These are phyloP conservation scores for Pestalotiopsis sp. DNA, from an alignment of 2,329 filamentous ascomycete species.

Conservation along the genomic window DNA sequence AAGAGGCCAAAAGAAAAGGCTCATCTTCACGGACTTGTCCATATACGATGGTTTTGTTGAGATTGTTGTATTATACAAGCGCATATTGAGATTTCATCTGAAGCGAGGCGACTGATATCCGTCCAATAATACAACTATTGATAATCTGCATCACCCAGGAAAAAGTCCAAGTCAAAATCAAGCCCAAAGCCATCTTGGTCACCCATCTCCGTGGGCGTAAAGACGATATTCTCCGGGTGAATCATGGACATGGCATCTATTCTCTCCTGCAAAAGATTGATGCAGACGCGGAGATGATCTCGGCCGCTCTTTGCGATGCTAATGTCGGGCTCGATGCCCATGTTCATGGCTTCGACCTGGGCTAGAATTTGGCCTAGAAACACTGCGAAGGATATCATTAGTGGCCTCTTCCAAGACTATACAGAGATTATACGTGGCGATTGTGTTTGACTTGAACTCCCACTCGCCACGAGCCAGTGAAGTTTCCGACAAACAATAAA, in stretches of 20 bases:
- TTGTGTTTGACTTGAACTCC: no score
- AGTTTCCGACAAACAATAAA: no score
- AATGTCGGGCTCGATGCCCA: constrained; percentile 24
- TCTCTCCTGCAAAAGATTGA: constrained; percentile 27
- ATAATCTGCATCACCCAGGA: constrained; percentile 24
- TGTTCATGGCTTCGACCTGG: constrained; percentile 39
- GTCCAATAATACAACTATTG: not conserved
- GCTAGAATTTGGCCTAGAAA: constrained; percentile 41
- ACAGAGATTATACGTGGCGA: no score
- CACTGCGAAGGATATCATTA: constrained; percentile 25
- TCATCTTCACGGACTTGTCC: no score
- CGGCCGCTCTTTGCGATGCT: constrained; percentile 33
- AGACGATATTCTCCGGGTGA: constrained; percentile 17
- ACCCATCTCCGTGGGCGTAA: constrained; percentile 20
- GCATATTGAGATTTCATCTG: not conserved
- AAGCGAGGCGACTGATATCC: not conserved
- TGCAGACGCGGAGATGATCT: constrained; percentile 35
- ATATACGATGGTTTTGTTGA: no score
- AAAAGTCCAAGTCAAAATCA: constrained; percentile 29
- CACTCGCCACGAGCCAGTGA: no score
- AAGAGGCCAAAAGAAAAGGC: no score
- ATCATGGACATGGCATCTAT: constrained; percentile 13
- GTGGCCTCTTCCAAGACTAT: no score
- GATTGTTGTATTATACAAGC: no score
- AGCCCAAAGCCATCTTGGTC: constrained; percentile 23